A percentile compares a stretch with the other conserved stretches of the same genome.
These are phyloP conservation scores for Penicillium sp. DNA, from an alignment of 2,329 filamentous ascomycete species.

Conservation along the genomic window DNA sequence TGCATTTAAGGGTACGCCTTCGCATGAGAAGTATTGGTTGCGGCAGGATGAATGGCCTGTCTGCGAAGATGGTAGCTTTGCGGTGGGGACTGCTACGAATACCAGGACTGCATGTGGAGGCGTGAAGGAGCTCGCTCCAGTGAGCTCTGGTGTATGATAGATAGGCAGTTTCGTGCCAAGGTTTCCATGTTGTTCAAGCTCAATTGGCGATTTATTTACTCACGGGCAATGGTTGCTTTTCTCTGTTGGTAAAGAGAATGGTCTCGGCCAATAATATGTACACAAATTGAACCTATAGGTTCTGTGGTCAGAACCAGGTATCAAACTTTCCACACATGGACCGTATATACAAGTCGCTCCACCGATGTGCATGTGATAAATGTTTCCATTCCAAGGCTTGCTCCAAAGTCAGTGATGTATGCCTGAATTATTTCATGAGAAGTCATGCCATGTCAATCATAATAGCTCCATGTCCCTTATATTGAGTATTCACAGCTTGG, in stretches of 20 bases:
- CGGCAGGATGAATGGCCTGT: conserved; percentile 26
- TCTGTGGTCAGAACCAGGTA: no score
- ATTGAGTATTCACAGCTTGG: conserved; percentile 17
- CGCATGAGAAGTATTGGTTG: conserved; percentile 33
- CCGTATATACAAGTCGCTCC: no score
- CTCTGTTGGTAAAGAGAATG: not conserved
- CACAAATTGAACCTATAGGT: no score
- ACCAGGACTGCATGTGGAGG: not conserved
- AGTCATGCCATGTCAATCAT: not conserved
- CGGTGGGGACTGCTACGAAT: conserved; percentile 24
- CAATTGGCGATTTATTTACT: not conserved
- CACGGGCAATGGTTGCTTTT: not conserved
- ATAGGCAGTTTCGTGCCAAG: not conserved
- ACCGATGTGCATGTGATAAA: no score
- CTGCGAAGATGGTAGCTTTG: conserved; percentile 30
- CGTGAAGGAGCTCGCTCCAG: not conserved
- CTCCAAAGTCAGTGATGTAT: no score
- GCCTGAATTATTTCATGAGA: no score
- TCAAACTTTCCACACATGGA: no score
- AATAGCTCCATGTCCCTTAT: not conserved
- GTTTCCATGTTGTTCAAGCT: not conserved
- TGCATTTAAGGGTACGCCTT: conserved; percentile 22
- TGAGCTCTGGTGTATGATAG: not conserved
- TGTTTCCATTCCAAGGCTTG: no score
- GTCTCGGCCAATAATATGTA: no score